Evolutionary conservation across 2,329 filamentous ascomycete species (phyloP).

Genomic region (Alternaria gaisen): DNA sequence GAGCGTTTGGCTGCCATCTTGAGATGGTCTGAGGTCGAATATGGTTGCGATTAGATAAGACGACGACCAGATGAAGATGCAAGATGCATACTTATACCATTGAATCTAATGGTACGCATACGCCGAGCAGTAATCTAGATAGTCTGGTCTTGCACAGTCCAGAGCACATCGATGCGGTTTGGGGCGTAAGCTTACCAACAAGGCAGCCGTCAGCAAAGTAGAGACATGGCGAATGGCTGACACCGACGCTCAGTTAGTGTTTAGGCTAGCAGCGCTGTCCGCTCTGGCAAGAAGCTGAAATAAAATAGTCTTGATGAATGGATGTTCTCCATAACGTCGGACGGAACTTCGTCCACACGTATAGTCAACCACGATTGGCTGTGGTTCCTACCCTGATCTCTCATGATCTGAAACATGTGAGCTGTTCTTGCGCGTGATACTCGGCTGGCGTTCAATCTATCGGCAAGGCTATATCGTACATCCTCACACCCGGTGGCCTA

Average conservation of each 20-base stretch:
- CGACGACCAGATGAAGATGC: background rate
- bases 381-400: background rate
- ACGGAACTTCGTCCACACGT: background rate
- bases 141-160: background rate
- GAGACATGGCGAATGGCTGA: background rate
- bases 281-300: background rate
- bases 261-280: too few relatives aligned
- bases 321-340: background rate
- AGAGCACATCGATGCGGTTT: background rate
- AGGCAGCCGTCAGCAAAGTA: background rate
- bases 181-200: constrained; percentile 2
- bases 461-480: too few relatives aligned
- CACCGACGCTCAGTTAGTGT: background rate
- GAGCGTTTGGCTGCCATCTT: constrained; percentile 5
- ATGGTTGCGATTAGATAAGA: background rate
- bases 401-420: background rate
- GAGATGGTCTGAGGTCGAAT: background rate
- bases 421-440: background rate
- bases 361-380: background rate
- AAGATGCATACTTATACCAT: background rate
- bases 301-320: background rate
- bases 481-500: background rate
- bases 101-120: background rate
- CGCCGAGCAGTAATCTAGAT: too few relatives aligned
- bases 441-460: background rate